Percentiles rank a stretch among this genome's conserved stretches.
Evolutionary conservation across 2,329 filamentous ascomycete species (phyloP).

Genomic region (Westerdykella sp.): DNA sequence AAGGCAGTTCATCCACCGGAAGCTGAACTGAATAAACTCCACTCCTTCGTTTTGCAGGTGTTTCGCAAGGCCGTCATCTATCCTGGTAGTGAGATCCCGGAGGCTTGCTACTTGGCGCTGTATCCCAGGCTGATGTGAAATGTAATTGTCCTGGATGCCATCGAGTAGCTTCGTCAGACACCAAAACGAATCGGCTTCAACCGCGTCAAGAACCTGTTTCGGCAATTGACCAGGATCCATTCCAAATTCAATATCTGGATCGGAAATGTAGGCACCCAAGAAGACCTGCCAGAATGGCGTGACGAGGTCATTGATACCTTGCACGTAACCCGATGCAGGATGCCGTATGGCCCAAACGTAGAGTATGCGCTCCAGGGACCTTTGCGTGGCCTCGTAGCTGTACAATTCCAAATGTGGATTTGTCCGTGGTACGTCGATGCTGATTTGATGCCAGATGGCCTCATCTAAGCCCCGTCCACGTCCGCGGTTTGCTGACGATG

Average conservation of each 20-base stretch:
- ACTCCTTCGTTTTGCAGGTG: conserved; percentile 88
- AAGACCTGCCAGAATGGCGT: conserved; percentile 99
- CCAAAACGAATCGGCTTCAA: conserved; percentile 98
- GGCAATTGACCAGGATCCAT: conserved; percentile 97
- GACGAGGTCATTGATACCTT: conserved; percentile 96
- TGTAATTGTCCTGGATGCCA: conserved; percentile 98
- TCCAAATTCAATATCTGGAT: conserved; percentile 81
- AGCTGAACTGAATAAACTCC: conserved; percentile 99
- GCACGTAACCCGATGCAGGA: conserved; percentile 94
- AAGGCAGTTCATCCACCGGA: conserved; percentile 99
- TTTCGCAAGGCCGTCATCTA: conserved; percentile 75
- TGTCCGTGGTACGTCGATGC: conserved; percentile 92
- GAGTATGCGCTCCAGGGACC: conserved; percentile 86
- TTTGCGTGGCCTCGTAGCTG: conserved; percentile 89
- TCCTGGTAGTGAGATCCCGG: conserved; percentile 82
- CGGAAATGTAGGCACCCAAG: conserved; percentile 88
- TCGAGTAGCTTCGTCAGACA: conserved; percentile 97
- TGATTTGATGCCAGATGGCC: conserved; percentile 99
- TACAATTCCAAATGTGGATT: conserved; percentile 95
- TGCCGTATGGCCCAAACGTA: conserved; percentile 98
- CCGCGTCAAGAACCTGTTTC: conserved; percentile 83
- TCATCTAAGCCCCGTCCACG: conserved; percentile 78
- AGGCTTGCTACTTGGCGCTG: conserved; percentile 86
- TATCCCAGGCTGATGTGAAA: conserved; percentile 94
- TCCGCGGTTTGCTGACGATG: conserved; percentile 48